Base-by-base conservation (phyloP, 176 grass and related monocot species). In the Ensete glaucum region DNA sequence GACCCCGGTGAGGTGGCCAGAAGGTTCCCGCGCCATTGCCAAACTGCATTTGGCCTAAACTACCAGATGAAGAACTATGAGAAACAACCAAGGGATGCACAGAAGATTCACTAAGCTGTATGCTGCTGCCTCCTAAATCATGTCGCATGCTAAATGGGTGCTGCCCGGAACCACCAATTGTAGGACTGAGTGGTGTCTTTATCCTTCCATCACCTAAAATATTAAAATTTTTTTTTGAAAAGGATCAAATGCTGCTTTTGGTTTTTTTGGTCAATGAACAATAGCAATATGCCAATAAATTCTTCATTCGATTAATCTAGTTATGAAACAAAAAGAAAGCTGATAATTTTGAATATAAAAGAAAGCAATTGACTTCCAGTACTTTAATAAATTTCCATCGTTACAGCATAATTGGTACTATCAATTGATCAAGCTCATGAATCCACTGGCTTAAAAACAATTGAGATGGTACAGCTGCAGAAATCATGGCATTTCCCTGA, bases 11-110 rank as follows among this genome's bases (percentile, higher is more conserved):
- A 52, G 94, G 82, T 19, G 84, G 88, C 85, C 86, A 82, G 64
- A 79, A 79, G 53, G 77, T 59, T 70, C 77, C 66, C 58, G 82
- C 82, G 29, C 82, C 88, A 71, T 87, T 88, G 14, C 86, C 83
- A 82, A 85, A 91, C 72, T 91, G 95, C 86, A 93, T 99, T 84
- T 99, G 95, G 66, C 86, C 90, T 89, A 99, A 82, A 80, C 85
- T 99, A 19, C 95, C 95, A 80, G 89, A 91, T 27, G 95, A 99
- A 85, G 91, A 94, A 79, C 90, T 99, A 80, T 94, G 88, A 73
- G 92, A 85, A 16, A 80, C 86, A 62, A 88, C 84, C 77, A 87
- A 81, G 9, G 90, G 82, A 53, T 76, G 72, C 66, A 85, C 88
- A 14, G 95, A 89, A 63, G 91, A 88, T 74, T 94, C 90, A 73